phyloP scores from a whole-genome alignment of 2,329 filamentous ascomycete species.

The Didymella lethalis region DNA sequence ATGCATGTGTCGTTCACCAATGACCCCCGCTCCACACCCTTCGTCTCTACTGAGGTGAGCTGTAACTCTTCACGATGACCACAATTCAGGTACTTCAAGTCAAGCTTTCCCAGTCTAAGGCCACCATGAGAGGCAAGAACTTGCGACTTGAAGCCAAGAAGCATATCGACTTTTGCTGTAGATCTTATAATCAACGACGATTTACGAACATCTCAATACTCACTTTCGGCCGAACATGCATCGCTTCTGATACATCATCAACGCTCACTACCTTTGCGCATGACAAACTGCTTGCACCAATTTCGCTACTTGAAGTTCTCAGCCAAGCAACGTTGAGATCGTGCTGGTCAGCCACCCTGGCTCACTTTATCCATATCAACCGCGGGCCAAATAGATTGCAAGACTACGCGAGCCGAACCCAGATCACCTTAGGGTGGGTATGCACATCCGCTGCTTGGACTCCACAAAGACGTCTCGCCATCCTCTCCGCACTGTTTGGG shows the following conservation, averaged over 20 bases:
- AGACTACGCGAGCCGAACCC: slow-evolving; percentile 10
- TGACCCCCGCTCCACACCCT: background rate
- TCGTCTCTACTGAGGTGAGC: background rate
- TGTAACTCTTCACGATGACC: background rate
- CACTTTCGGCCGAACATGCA: background rate
- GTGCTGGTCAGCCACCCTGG: slow-evolving; percentile 8
- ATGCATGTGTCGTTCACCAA: slow-evolving; percentile 36
- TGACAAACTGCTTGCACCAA: background rate
- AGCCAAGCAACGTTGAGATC: slow-evolving; percentile 10
- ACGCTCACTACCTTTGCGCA: background rate
- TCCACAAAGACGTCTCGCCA: slow-evolving; percentile 4
- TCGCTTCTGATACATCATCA: background rate
- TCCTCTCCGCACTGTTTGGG: background rate
- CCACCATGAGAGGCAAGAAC: background rate
- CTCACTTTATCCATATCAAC: slow-evolving; percentile 46
- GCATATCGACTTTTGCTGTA: background rate
- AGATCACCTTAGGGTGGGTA: background rate
- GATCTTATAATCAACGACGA: slow-evolving; percentile 4
- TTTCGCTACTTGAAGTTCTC: background rate
- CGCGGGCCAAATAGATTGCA: slow-evolving; percentile 33
- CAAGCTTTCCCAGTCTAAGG: background rate
- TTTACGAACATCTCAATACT: background rate
- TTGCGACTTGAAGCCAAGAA: background rate
- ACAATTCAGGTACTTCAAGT: background rate
- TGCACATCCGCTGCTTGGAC: background rate